A percentile compares a stretch with the other conserved stretches of the same genome.
These are phyloP conservation scores for Phlebiopsis flavidoalba DNA, from an alignment of 768 basidiomycete genomes.

Conservation along the genomic window DNA sequence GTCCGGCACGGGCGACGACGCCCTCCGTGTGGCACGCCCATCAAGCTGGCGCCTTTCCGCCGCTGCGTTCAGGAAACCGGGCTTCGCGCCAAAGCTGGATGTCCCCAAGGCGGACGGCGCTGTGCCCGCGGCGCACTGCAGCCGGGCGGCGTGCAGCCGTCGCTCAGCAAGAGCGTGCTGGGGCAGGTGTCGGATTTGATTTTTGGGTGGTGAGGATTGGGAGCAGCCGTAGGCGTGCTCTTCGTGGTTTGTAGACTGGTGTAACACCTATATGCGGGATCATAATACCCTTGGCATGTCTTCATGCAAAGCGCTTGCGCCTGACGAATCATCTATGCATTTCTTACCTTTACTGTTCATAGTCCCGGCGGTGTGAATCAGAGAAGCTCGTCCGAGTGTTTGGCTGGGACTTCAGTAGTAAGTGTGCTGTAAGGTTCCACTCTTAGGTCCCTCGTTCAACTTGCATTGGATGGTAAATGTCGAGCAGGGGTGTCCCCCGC, in stretches of 20 bases:
- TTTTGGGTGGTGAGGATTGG: constrained; percentile 62
- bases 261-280: too few species aligned
- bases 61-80: constrained; percentile 63
- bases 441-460: too few species aligned
- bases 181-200: constrained; percentile 78
- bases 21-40: constrained; percentile 62
- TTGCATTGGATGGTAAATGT: not conserved
- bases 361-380: too few species aligned
- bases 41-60: constrained; percentile 68
- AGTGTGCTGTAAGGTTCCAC: too few species aligned
- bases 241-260: too few species aligned
- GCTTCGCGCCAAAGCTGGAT: constrained; percentile 9
- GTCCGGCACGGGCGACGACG: constrained; percentile 20
- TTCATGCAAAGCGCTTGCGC: too few species aligned
- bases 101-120: constrained; percentile 25
- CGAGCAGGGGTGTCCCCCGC: not conserved
- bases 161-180: constrained; percentile 52
- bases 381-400: too few species aligned
- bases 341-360: too few species aligned
- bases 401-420: too few species aligned
- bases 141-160: constrained; percentile 20
- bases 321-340: too few species aligned
- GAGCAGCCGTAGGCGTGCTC: too few species aligned
- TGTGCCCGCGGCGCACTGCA: constrained; percentile 20
- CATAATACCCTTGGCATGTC: too few species aligned